Percentiles rank a stretch among this genome's conserved stretches.
Evolutionary conservation across 129 eudicot genomes (phyloP).

Genomic region (Rutidosis leptorrhynchoides): DNA sequence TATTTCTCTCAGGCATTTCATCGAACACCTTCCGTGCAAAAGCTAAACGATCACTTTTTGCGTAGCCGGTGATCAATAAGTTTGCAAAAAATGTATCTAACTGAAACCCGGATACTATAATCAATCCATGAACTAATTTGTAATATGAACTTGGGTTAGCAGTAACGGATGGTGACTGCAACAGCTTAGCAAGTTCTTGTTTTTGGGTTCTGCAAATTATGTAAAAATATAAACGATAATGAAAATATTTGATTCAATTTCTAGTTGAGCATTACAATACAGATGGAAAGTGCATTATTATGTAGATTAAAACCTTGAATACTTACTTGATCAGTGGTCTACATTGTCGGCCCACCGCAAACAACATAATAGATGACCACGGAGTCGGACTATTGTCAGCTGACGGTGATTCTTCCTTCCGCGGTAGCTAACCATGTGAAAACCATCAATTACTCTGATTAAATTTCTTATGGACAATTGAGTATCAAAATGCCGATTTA

Average conservation of each 20-base stretch:
- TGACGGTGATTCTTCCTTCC: too few relatives aligned
- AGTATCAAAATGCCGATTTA: too few relatives aligned
- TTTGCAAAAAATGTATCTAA: conserved; percentile 47
- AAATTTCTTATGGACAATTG: too few relatives aligned
- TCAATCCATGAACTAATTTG: conserved; percentile 35
- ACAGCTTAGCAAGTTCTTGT: conserved; percentile 28
- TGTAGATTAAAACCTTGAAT: neutral
- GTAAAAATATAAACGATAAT: too few relatives aligned
- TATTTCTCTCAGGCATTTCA: conserved; percentile 46
- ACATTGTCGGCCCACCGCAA: neutral
- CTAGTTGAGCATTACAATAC: too few relatives aligned
- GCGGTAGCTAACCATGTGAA: too few relatives aligned
- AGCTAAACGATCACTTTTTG: conserved; percentile 29
- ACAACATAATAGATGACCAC: neutral
- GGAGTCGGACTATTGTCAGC: neutral
- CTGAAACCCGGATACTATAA: conserved; percentile 13
- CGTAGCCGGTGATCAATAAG: conserved; percentile 42
- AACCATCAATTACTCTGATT: too few relatives aligned
- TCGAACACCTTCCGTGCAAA: conserved; percentile 28
- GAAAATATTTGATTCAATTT: too few relatives aligned
- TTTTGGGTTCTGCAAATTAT: conserved; percentile 11
- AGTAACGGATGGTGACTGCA: conserved; percentile 14
- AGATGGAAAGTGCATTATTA: too few relatives aligned
- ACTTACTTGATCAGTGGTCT: neutral
- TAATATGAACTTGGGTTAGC: conserved; percentile 30